phyloP scores from a whole-genome alignment of 495 filamentous ascomycete genomes.

The Aspergillus egyptiacus region DNA sequence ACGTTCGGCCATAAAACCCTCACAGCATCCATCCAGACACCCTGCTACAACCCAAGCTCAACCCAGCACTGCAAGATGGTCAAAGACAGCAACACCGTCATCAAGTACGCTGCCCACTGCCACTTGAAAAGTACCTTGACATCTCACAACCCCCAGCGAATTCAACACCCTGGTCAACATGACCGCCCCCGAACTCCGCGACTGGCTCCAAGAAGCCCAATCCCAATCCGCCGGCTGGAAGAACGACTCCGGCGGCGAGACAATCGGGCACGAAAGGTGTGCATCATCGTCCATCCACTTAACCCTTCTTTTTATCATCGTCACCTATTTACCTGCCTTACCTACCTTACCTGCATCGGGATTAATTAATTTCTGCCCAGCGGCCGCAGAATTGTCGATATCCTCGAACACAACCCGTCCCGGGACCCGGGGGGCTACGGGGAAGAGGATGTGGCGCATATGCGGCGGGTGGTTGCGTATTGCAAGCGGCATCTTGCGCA shows the following conservation, averaged over 20 bases:
- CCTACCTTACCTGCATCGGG: too few relatives aligned
- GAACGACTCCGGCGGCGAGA: conserved; percentile 52
- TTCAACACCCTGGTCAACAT: conserved; percentile 69
- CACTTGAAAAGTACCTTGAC: not conserved
- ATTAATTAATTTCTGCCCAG: conserved; percentile 22
- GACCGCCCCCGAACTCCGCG: conserved; percentile 52
- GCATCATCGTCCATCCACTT: too few relatives aligned
- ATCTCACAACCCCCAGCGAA: conserved; percentile 37
- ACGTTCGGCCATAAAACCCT: not conserved
- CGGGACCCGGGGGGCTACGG: conserved; percentile 49
- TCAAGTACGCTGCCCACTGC: conserved; percentile 35
- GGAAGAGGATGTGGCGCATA: conserved; percentile 54
- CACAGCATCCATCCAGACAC: too few relatives aligned
- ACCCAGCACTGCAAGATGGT: conserved; percentile 39
- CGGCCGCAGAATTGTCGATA: conserved; percentile 58
- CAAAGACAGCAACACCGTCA: conserved; percentile 52
- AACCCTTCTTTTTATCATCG: too few relatives aligned
- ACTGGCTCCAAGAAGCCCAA: conserved; percentile 52
- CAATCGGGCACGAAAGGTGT: conserved; percentile 58
- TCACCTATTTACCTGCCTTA: too few relatives aligned
- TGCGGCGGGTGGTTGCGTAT: conserved; percentile 58
- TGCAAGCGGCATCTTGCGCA: conserved; percentile 62
- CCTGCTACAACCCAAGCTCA: not conserved
- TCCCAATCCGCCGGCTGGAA: conserved; percentile 53
- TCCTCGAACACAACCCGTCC: conserved; percentile 55